Evolutionary conservation across 352 stramenopile genomes (phyloP).

Genomic region (Globisporangium ultimum): DNA sequence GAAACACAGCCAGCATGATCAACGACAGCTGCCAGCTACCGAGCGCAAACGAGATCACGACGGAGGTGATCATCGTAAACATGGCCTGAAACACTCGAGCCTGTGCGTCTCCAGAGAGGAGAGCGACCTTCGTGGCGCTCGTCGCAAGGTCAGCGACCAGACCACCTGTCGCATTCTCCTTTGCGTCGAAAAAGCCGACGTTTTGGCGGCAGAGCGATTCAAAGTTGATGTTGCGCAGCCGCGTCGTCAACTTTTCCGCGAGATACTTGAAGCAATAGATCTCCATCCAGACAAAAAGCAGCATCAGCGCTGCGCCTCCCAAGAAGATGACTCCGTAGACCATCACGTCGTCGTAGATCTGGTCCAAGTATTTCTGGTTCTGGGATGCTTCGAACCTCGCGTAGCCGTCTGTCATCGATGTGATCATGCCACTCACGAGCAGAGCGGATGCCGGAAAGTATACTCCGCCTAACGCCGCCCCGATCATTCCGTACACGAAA

Average conservation of each 20-base stretch:
- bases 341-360: neutral
- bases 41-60: neutral
- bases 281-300: slow-evolving; percentile 26
- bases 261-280: slow-evolving; percentile 50
- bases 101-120: neutral
- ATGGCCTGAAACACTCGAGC: neutral
- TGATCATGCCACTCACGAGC: neutral
- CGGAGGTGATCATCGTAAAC: neutral
- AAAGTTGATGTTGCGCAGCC: slow-evolving; percentile 18
- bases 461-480: neutral
- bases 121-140: neutral
- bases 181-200: neutral
- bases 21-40: neutral
- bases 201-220: neutral
- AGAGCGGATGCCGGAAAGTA: neutral
- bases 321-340: neutral
- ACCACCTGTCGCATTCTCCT: neutral
- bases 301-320: slow-evolving; percentile 18
- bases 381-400: neutral
- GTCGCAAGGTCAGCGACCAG: neutral
- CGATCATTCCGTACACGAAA: no score
- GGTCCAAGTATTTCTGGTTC: neutral
- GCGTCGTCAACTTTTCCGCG: slow-evolving; percentile 48
- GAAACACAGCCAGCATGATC: neutral
- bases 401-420: neutral